Percentiles rank a stretch among this genome's conserved stretches.
Conservation (phyloP, 2,329 filamentous ascomycete species). For the Fusarium xyrophilum region DNA sequence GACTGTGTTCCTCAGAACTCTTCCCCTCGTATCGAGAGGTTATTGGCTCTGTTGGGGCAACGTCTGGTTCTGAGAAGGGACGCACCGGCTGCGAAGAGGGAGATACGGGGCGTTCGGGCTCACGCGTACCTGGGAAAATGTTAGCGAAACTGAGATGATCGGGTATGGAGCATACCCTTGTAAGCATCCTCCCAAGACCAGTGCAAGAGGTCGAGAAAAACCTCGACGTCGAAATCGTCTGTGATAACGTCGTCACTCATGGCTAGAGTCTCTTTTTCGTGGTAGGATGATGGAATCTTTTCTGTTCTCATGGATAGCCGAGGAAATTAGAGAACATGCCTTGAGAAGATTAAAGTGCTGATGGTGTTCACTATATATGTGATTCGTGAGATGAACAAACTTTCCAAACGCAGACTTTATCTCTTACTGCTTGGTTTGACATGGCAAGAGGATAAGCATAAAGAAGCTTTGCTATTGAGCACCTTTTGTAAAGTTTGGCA, state of each 20-base stretch:
- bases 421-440: rapidly evolving
- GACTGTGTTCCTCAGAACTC: rapidly evolving
- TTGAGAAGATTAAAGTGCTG: not conserved
- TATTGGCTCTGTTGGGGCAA: rapidly evolving
- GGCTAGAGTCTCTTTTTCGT: rapidly evolving
- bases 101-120: not conserved
- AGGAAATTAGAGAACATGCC: not conserved
- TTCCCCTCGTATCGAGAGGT: rapidly evolving
- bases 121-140: not conserved
- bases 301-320: rapidly evolving
- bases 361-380: not conserved
- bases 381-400: not conserved
- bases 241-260: not conserved
- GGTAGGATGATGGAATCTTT: rapidly evolving
- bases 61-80: rapidly evolving
- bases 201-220: not conserved
- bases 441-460: rapidly evolving
- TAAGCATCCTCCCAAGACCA: not conserved
- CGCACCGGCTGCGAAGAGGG: not conserved
- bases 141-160: not conserved
- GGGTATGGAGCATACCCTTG: rapidly evolving
- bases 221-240: not conserved
- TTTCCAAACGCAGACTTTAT: not conserved
- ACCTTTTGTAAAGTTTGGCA: not conserved
- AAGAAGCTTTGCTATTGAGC: not conserved